A percentile compares a stretch with the other conserved stretches of the same genome.
These are phyloP conservation scores for Colletotrichum chlorophyti DNA, from an alignment of 2,329 filamentous ascomycete species.

Conservation along the genomic window DNA sequence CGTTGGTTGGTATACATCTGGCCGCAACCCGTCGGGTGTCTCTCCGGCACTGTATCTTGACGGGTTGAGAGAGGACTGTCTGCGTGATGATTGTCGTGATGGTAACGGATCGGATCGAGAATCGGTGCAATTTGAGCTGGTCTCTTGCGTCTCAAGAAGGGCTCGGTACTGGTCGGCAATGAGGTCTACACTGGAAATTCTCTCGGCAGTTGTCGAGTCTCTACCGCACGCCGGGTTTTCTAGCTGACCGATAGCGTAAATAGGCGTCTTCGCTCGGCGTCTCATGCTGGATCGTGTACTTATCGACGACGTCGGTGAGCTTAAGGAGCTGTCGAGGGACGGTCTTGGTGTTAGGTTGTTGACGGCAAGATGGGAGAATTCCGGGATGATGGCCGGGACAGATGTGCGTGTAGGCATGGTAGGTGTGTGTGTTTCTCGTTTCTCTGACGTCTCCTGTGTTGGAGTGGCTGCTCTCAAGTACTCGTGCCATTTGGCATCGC, in stretches of 20 bases:
- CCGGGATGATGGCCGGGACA: conserved; percentile 37
- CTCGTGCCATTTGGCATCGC: conserved; percentile 41
- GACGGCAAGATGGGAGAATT: conserved; percentile 45
- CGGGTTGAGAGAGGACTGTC: not conserved
- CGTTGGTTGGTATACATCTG: not conserved
- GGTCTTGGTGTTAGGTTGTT: conserved; percentile 30
- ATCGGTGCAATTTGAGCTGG: conserved; percentile 41
- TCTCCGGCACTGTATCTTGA: not conserved
- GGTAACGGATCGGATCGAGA: conserved; percentile 34
- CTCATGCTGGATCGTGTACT: conserved; percentile 41
- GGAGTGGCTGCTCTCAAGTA: conserved; percentile 36
- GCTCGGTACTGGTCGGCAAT: conserved; percentile 60
- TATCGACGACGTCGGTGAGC: conserved; percentile 28
- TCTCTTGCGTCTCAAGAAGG: conserved; percentile 49
- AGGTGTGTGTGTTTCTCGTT: conserved; percentile 1
- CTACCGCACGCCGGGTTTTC: conserved; percentile 41
- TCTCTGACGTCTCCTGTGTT: conserved; percentile 29
- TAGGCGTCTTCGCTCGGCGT: conserved; percentile 59
- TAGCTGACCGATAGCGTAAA: conserved; percentile 56
- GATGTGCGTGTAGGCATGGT: conserved; percentile 31
- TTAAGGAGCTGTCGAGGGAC: conserved; percentile 27
- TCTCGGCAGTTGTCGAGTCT: conserved; percentile 35
- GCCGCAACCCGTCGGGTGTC: not conserved
- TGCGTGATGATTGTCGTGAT: conserved; percentile 12
- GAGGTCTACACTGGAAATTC: conserved; percentile 51